Evolutionary conservation across 768 basidiomycete genomes (phyloP).

Genomic region (Leccinellum rugosiceps): DNA sequence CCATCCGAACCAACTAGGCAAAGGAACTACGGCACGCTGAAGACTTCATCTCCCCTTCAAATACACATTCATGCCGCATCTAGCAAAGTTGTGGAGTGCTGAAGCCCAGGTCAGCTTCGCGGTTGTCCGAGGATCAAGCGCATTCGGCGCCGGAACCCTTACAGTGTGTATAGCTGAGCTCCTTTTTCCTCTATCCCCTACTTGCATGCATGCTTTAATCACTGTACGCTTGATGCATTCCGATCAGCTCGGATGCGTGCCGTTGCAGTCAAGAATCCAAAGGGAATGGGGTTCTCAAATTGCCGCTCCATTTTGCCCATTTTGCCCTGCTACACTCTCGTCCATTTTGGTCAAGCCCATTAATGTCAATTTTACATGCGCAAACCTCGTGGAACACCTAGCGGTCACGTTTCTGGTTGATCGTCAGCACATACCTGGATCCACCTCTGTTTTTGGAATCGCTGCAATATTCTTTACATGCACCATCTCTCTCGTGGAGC

Average conservation of each 20-base stretch:
- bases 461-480: neutral
- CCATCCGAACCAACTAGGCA: neutral
- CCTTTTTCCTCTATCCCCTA: neutral
- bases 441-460: neutral
- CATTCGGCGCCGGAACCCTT: neutral
- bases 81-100: neutral
- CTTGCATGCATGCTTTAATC: neutral
- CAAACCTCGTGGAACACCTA: slow-evolving; percentile 8
- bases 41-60: slow-evolving; percentile 3
- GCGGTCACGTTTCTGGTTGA: neutral
- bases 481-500: neutral
- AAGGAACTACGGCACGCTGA: neutral
- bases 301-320: neutral
- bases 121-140: slow-evolving; percentile 13
- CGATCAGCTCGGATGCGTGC: neutral
- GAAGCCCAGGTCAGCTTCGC: neutral
- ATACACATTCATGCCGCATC: neutral
- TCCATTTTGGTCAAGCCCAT: neutral
- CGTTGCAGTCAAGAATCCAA: neutral
- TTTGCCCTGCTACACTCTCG: neutral
- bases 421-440: neutral
- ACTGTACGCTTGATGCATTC: slow-evolving; percentile 1
- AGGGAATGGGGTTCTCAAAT: neutral
- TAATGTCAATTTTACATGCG: slow-evolving; percentile 5
- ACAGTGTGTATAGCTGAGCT: neutral